Percentiles rank a stretch among this genome's conserved stretches.
These are phyloP conservation scores for Yamadazyma siamensis DNA, from an alignment of 1,139 yeast genomes.

Conservation along the genomic window DNA sequence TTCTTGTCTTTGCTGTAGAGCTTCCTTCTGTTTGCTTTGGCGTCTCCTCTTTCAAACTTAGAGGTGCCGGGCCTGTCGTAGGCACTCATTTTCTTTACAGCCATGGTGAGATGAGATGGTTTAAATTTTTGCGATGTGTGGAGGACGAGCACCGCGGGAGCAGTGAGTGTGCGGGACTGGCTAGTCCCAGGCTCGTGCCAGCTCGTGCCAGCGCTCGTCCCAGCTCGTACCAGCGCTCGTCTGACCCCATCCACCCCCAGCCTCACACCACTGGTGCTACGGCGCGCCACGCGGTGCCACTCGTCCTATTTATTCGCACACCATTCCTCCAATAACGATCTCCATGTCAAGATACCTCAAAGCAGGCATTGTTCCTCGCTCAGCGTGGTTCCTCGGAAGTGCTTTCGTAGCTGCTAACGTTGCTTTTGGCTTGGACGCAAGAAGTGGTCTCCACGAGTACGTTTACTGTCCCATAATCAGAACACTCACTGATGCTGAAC, in stretches of 20 bases:
- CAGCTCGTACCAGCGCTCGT: too few species aligned
- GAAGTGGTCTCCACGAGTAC: conserved; percentile 81
- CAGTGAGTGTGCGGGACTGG: too few species aligned
- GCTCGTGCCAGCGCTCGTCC: too few species aligned
- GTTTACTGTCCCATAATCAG: conserved; percentile 75
- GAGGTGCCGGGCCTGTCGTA: conserved; percentile 19
- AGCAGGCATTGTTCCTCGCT: conserved; percentile 5
- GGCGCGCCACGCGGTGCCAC: too few species aligned
- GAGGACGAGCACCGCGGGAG: too few species aligned
- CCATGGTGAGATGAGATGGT: conserved; percentile 7
- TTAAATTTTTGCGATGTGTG: not conserved
- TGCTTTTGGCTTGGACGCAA: conserved; percentile 51
- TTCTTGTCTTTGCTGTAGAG: conserved; percentile 52
- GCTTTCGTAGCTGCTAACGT: conserved; percentile 1
- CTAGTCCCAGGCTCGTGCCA: too few species aligned
- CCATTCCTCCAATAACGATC: too few species aligned
- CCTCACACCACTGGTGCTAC: too few species aligned
- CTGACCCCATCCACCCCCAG: too few species aligned
- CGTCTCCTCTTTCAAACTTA: conserved; percentile 16
- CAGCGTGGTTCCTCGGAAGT: conserved; percentile 3
- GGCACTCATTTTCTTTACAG: conserved; percentile 18
- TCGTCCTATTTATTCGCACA: too few species aligned
- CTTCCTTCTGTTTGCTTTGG: conserved; percentile 16
- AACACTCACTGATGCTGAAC: conserved; percentile 72
- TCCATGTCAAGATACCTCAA: conserved; percentile 2